phyloP scores from a whole-genome alignment of 73 alveolate genomes.

The Uronychia setigera region DNA sequence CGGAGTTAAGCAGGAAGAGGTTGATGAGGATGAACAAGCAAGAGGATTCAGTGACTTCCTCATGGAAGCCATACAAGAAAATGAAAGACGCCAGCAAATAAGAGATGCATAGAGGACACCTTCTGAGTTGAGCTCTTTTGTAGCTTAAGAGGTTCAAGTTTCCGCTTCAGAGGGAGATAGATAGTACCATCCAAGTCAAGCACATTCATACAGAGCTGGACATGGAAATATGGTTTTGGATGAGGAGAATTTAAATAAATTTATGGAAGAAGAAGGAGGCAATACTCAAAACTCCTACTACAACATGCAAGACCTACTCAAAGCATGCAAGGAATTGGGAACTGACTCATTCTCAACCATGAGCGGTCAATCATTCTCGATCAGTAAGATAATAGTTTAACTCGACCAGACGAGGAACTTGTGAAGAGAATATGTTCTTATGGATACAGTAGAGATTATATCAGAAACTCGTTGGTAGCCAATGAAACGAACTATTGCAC shows the following conservation, averaged over 20 bases:
- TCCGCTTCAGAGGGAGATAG: too few relatives aligned
- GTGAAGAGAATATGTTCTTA: slow-evolving; percentile 22
- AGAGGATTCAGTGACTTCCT: not conserved
- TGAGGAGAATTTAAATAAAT: too few relatives aligned
- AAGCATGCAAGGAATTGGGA: not conserved
- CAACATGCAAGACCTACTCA: slow-evolving; percentile 2
- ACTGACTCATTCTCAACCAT: not conserved
- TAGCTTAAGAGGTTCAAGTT: not conserved
- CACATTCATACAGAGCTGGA: too few relatives aligned
- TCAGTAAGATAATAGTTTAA: not conserved
- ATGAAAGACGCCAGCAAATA: not conserved
- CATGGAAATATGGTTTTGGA: too few relatives aligned
- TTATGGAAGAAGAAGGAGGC: too few relatives aligned
- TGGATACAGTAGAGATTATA: slow-evolving; percentile 51
- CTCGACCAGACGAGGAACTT: slow-evolving; percentile 20
- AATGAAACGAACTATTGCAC: slow-evolving; percentile 59
- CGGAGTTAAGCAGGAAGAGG: slow-evolving; percentile 8
- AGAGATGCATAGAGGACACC: not conserved
- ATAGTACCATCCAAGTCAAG: too few relatives aligned
- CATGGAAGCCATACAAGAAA: slow-evolving; percentile 17
- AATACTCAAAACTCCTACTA: not conserved
- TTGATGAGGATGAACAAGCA: not conserved
- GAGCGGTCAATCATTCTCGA: not conserved
- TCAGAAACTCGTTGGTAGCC: slow-evolving; percentile 13
- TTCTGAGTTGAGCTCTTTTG: not conserved